Conservation (phyloP, 2,329 filamentous ascomycete species). For the Ophiostoma triangulosporum region DNA sequence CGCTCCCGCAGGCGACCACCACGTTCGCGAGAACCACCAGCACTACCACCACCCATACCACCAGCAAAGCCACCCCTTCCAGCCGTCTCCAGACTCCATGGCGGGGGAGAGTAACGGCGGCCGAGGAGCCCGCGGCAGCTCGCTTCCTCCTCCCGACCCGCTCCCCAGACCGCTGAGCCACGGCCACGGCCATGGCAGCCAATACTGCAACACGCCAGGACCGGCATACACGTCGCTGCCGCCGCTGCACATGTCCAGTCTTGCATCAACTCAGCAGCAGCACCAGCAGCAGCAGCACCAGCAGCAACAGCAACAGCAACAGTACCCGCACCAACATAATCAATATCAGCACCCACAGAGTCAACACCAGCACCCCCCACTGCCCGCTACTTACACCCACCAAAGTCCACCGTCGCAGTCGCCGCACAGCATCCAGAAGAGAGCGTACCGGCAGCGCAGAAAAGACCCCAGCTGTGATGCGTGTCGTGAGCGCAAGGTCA, state of each 20-base stretch:
- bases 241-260: neutral
- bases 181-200: conserved; percentile 2
- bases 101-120: neutral
- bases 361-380: neutral
- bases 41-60: neutral
- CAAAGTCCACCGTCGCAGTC: neutral
- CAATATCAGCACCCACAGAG: neutral
- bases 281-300: neutral
- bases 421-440: conserved; percentile 34
- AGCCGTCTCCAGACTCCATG: neutral
- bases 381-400: neutral
- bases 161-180: conserved; percentile 39
- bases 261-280: neutral
- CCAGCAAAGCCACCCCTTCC: conserved; percentile 4
- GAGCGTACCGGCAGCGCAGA: conserved; percentile 84
- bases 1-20: conserved; percentile 8
- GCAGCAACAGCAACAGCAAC: neutral
- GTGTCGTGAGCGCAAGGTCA: conserved; percentile 73
- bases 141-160: conserved; percentile 45
- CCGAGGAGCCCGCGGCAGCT: conserved; percentile 30
- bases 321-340: neutral
- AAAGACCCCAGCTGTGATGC: conserved; percentile 98
- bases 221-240: neutral
- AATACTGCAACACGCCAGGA: neutral
- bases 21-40: conserved; percentile 12